phyloP scores from a whole-genome alignment of 371 early-diverging fungal species.

The Mucor racemosus region DNA sequence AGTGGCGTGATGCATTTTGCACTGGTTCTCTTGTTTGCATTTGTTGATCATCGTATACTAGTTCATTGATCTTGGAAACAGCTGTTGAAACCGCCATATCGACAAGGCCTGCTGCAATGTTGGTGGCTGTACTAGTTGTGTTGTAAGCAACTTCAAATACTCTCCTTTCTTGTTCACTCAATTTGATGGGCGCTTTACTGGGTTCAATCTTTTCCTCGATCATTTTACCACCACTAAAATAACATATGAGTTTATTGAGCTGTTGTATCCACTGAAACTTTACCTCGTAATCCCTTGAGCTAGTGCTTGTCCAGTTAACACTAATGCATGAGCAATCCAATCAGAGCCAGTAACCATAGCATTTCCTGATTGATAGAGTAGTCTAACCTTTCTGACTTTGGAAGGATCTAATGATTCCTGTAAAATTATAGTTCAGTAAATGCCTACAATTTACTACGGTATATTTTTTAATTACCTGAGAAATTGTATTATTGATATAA shows the following conservation, averaged over 20 bases:
- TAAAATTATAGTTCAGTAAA: too few relatives aligned
- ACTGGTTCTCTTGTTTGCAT: constrained; percentile 27
- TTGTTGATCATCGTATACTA: constrained; percentile 20
- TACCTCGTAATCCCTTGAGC: constrained; percentile 38
- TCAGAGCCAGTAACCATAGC: constrained; percentile 43
- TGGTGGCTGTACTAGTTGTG: constrained; percentile 30
- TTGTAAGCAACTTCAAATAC: constrained; percentile 36
- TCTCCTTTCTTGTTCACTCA: constrained; percentile 33
- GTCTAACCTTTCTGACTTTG: constrained; percentile 27
- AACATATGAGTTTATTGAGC: neutral
- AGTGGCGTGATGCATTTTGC: constrained; percentile 31
- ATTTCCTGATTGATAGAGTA: constrained; percentile 40
- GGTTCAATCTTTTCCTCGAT: constrained; percentile 35
- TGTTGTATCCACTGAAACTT: neutral
- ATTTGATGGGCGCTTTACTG: constrained; percentile 21
- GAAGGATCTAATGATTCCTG: constrained; percentile 12
- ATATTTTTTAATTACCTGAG: neutral
- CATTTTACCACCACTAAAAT: constrained; percentile 25
- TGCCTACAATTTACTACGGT: neutral
- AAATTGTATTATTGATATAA: constrained; percentile 13
- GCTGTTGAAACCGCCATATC: constrained; percentile 34
- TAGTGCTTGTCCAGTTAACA: constrained; percentile 37
- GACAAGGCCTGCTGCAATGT: constrained; percentile 26
- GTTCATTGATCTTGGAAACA: constrained; percentile 22
- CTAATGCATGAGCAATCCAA: constrained; percentile 40